Conservation (phyloP, 305 asterid genomes). For the Fraxinus velutina region DNA sequence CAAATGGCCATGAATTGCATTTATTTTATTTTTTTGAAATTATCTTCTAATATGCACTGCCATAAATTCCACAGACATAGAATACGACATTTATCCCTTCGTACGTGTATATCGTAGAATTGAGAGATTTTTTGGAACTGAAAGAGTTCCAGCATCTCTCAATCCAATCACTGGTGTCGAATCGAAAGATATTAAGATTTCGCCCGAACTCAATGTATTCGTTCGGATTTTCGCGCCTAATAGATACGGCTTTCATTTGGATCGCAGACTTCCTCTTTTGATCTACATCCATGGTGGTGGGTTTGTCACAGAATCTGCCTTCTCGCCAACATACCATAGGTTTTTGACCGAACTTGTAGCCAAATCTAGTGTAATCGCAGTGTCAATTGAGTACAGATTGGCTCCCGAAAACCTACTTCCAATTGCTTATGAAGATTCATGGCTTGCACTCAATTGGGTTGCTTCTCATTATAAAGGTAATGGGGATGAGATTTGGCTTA, state of each 20-base stretch:
- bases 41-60: too few relatives aligned
- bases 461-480: slow-evolving; percentile 24
- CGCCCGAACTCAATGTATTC: slow-evolving; percentile 13
- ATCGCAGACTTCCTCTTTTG: slow-evolving; percentile 35
- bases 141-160: slow-evolving; percentile 20
- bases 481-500: slow-evolving; percentile 28
- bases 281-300: slow-evolving; percentile 55
- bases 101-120: slow-evolving; percentile 30
- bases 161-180: slow-evolving; percentile 29
- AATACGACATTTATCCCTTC: slow-evolving; percentile 27
- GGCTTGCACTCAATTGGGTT: slow-evolving; percentile 47
- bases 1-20: too few relatives aligned
- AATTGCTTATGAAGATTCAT: slow-evolving; percentile 37
- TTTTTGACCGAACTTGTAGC: slow-evolving; percentile 34
- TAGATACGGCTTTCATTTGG: not conserved
- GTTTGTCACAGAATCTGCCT: slow-evolving; percentile 33
- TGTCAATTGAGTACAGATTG: slow-evolving; percentile 43
- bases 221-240: slow-evolving; percentile 19
- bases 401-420: slow-evolving; percentile 48
- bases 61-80: slow-evolving; percentile 13
- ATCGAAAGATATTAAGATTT: slow-evolving; percentile 36
- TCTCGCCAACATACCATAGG: slow-evolving; percentile 33
- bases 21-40: too few relatives aligned
- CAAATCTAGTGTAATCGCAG: slow-evolving; percentile 32
- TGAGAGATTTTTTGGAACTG: slow-evolving; percentile 18